phyloP scores from a whole-genome alignment of 176 grass and related monocot species.

The Aechmea fasciata region DNA sequence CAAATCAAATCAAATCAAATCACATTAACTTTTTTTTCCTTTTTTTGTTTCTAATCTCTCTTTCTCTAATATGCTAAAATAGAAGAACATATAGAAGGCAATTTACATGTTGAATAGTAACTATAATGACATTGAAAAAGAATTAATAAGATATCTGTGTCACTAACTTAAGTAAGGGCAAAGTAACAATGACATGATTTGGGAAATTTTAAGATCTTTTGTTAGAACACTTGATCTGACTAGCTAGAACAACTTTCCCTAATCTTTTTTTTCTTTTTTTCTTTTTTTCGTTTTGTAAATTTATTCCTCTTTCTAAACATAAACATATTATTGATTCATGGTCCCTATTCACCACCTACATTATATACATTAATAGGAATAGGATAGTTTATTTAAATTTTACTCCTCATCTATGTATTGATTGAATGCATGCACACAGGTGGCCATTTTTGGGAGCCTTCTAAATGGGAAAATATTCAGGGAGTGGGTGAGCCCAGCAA shows the following conservation, averaged over 20 bases:
- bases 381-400: not conserved
- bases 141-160: no score
- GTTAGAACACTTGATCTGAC: not conserved
- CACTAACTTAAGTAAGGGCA: no score
- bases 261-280: not conserved
- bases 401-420: not conserved
- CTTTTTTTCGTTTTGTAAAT: no score
- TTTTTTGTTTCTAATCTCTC: not conserved
- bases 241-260: not conserved
- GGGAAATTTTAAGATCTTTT: no score
- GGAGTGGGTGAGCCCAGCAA: slow-evolving; percentile 12
- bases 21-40: not conserved
- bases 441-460: slow-evolving; percentile 11
- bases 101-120: no score
- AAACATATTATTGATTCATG: not conserved
- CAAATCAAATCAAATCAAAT: not conserved
- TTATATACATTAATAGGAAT: not conserved
- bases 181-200: no score
- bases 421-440: not conserved
- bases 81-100: no score
- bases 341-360: not conserved
- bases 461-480: slow-evolving; percentile 10
- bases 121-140: no score
- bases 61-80: not conserved
- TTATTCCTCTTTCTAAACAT: not conserved